A percentile compares a stretch with the other conserved stretches of the same genome.
Evolutionary conservation across 2,329 filamentous ascomycete genomes (phyloP).

Genomic region (Septoria linicola): DNA sequence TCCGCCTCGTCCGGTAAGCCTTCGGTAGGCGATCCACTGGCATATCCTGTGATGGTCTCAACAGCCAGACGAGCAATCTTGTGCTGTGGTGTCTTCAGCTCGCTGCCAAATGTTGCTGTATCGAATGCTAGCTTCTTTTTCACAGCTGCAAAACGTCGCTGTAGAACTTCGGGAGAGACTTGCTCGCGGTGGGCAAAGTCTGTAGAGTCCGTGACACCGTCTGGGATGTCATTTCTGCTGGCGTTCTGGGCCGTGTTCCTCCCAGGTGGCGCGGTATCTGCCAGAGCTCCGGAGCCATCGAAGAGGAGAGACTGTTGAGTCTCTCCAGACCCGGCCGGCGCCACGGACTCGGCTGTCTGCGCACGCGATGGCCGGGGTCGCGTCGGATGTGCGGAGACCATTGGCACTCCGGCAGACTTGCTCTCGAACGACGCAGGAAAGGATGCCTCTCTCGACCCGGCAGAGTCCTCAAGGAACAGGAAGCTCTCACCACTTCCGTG

Average conservation of each 20-base stretch:
- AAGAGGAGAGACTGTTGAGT: constrained; percentile 22
- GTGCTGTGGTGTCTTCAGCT: background rate
- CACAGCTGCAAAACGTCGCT: background rate
- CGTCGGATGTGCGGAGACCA: constrained; percentile 27
- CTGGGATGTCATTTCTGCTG: background rate
- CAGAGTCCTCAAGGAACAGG: constrained; percentile 63
- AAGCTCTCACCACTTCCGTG: constrained; percentile 63
- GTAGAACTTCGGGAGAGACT: background rate
- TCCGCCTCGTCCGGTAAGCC: constrained; percentile 19
- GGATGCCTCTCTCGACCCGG: constrained; percentile 56
- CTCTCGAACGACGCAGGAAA: constrained; percentile 52
- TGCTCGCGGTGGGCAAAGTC: constrained; percentile 6
- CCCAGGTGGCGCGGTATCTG: background rate
- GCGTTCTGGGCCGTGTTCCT: background rate
- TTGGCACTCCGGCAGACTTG: constrained; percentile 24
- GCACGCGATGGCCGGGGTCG: constrained; percentile 7
- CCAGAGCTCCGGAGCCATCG: constrained; percentile 22
- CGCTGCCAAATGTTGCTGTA: background rate
- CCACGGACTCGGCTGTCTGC: constrained; percentile 7
- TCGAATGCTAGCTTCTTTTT: constrained; percentile 2
- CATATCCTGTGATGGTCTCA: constrained; percentile 10
- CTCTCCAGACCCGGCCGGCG: constrained; percentile 8
- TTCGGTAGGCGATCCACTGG: constrained; percentile 12
- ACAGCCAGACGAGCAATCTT: constrained; percentile 11
- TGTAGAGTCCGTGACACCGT: background rate